Evolutionary conservation across 495 filamentous ascomycete species (phyloP), one percentile per base, ranked within the genome.

Genomic region (Daldinia loculata): DNA sequence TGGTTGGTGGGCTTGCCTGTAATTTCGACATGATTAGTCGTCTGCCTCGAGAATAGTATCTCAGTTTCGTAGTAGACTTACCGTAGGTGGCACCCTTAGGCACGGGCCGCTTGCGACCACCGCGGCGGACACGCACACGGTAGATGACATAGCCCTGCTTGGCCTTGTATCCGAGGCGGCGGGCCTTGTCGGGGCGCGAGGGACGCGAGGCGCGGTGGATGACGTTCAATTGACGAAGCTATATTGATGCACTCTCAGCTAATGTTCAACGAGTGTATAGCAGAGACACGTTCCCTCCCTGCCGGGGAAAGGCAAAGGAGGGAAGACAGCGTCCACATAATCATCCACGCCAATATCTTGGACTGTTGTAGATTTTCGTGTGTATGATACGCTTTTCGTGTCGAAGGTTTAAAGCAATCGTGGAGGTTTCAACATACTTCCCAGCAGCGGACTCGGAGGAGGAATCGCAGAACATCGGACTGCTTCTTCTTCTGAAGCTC

Each of bases 71-170:
- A 29, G 12, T 52, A 22, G 5, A 78, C 91, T 75, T 86, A 96
- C 94, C 95, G 83, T 94, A 99, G 76, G 95, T 99, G 84, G 95
- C 95, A 89, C 95, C 95, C 93, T 98, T 99, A 77, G 91, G 88
- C 52, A 89, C 94, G 74, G 95, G 95, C 81, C 86, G 87, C 93
- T 99, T 99, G 86, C 95, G 91, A 75, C 95, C 95, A 89, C 95
- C 95, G 81, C 95, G 91, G 81, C 95, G 91, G 74, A 99, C 95
- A 82, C 95, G 95, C 78, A 96, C 88, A 81, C 95, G 95, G 89
- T 99, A 99, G 91, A 99, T 92, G 81, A 98, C 95, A 90, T 98
- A 99, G 84, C 95, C 95, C 86, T 99, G 95, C 92, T 99, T 99
- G 85, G 96, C 95, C 92, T 99, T 99, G 92, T 98, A 99, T 76